Conservation (phyloP, 2,329 filamentous ascomycete genomes). For the Verticillium longisporum region DNA sequence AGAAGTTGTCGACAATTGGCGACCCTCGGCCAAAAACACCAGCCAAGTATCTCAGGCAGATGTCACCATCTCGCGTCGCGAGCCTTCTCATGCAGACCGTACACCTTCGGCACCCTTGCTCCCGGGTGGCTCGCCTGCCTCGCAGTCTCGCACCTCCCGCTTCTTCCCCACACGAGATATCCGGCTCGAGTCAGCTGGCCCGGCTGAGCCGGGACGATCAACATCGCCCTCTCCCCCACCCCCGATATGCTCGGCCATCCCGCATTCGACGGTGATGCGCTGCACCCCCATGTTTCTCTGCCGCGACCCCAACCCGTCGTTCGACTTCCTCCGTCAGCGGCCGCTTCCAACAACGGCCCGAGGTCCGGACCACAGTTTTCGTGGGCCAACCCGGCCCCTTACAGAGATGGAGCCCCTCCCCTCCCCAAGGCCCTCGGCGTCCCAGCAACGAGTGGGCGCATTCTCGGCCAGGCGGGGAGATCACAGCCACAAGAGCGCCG, state of each 20-base stretch:
- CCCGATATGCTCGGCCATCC: constrained; percentile 63
- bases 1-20: constrained; percentile 48
- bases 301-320: constrained; percentile 70
- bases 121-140: constrained; percentile 18
- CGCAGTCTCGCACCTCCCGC: constrained; percentile 46
- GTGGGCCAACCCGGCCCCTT: constrained; percentile 27
- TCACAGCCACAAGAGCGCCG: not conserved
- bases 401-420: constrained; percentile 21
- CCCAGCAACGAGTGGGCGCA: not conserved
- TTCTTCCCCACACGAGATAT: constrained; percentile 55
- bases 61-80: constrained; percentile 24
- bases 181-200: constrained; percentile 30
- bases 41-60: not conserved
- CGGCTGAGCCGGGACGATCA: constrained; percentile 32
- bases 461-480: not conserved
- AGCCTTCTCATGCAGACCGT: constrained; percentile 23
- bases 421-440: not conserved
- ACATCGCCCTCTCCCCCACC: constrained; percentile 65
- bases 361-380: constrained; percentile 18
- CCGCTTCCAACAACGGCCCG: constrained; percentile 27
- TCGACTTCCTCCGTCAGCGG: constrained; percentile 61
- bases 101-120: constrained; percentile 4
- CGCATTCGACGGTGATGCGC: constrained; percentile 60
- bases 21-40: constrained; percentile 18
- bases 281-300: constrained; percentile 61